Evolutionary conservation across 2,329 filamentous ascomycete genomes (phyloP), one percentile per base, ranked within the genome.

Genomic region (Aspergillus sojae): DNA sequence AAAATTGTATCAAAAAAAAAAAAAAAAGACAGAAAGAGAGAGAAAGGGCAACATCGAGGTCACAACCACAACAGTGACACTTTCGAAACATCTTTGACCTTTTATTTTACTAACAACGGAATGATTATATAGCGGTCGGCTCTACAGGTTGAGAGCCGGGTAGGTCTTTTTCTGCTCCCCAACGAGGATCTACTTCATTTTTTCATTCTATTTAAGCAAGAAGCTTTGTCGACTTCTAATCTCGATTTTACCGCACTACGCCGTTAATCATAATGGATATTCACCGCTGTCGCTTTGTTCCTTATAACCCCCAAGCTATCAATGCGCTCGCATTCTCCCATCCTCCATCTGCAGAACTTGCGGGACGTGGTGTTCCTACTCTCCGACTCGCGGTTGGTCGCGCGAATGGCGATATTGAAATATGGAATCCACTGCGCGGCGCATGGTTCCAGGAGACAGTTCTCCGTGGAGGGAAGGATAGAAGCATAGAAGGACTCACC

Each of bases 321-420:
- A 98, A 97, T 80, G 90, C 93, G 67, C 87, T 98, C 75, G 93
- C 94, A 69, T 98, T 99, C 78, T 97, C 95, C 6, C 92, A 97
- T 76, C 84, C 91, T 23, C 84, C 78, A 26, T 81, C 77, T 67
- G 81, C 77, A 76, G 80, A 79, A 69, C 72, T 76, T 67, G 68
- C 74, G 30, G 77, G 78, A 68, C 82, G 84, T 72, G 78, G 80
- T 58, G 83, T 85, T 26, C 86, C 84, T 65, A 88, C 85, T 58
- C 85, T 93, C 61, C 88, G 93, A 70, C 86, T 98, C 60, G 95
- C 95, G 2, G 87, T 99, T 71, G 95, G 95, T 64, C 90, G 95
- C 69, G 91, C 92, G 63, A 97, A 98, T 77, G 95, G 95, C 71
- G 92, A 97, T 74, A 95, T 99, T 71, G 95, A 99, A 80, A 93